A percentile compares a stretch with the other conserved stretches of the same genome.
Conservation (phyloP, 768 basidiomycete species). For the Trametes coccinea region DNA sequence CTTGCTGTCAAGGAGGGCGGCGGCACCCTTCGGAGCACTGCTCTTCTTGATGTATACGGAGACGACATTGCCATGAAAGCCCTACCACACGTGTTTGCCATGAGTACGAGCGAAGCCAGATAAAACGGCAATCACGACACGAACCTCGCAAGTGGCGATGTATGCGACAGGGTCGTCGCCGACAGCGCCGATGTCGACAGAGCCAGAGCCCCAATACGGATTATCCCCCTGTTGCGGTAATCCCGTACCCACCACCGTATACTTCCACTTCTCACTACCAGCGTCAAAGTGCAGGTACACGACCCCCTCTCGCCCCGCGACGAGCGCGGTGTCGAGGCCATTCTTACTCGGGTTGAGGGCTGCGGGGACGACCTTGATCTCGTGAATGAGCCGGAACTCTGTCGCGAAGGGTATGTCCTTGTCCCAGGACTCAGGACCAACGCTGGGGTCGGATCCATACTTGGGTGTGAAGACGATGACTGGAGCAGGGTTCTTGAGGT, state of each 20-base stretch:
- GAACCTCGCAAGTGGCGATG: conserved; percentile 26
- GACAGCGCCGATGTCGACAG: conserved; percentile 20
- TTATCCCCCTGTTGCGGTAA: neutral
- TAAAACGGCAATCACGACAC: neutral
- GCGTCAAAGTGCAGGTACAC: conserved; percentile 17
- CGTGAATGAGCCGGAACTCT: conserved; percentile 21
- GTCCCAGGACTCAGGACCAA: neutral
- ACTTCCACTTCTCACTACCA: conserved; percentile 4
- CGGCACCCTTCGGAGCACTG: conserved; percentile 8
- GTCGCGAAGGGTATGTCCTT: neutral
- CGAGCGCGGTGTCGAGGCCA: conserved; percentile 19
- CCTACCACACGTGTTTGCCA: neutral
- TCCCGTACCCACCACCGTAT: conserved; percentile 16
- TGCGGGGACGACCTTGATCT: neutral
- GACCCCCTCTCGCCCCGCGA: conserved; percentile 26
- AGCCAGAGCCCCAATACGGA: conserved; percentile 21
- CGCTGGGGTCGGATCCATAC: conserved; percentile 5
- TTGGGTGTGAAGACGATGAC: conserved; percentile 23
- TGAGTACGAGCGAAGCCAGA: neutral
- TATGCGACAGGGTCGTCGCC: conserved; percentile 24
- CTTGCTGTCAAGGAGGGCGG: neutral
- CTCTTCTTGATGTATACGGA: conserved; percentile 25
- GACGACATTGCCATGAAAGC: conserved; percentile 27
- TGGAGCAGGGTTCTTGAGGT: conserved; percentile 21
- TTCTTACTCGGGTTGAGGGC: neutral